These are phyloP conservation scores for Diophrys appendiculata DNA, from an alignment of 73 alveolate species.

Conservation along the genomic window DNA sequence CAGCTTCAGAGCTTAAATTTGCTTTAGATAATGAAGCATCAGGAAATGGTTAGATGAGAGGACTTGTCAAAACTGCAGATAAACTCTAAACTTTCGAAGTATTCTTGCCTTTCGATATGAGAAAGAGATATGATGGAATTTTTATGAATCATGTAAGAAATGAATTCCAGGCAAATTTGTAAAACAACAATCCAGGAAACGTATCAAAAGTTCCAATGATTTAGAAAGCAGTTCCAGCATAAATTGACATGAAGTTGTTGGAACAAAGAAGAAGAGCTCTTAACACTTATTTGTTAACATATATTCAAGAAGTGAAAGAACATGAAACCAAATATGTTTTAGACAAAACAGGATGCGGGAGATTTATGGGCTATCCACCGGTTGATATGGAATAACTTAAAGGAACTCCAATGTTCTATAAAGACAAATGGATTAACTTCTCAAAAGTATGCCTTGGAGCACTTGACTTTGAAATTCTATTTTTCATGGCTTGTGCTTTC, in stretches of 20 bases:
- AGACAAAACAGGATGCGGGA: neutral
- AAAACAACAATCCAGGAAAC: neutral
- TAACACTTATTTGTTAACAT: constrained; percentile 13
- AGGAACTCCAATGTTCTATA: constrained; percentile 26
- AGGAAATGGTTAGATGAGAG: constrained; percentile 81
- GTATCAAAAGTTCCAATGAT: constrained; percentile 14
- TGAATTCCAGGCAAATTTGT: neutral
- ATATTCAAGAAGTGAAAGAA: constrained; percentile 23
- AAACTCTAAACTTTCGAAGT: constrained; percentile 88
- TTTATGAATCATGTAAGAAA: constrained; percentile 1
- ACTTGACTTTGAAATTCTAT: constrained; percentile 42
- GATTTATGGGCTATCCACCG: constrained; percentile 23
- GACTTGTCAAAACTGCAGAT: constrained; percentile 73
- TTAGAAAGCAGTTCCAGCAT: constrained; percentile 35
- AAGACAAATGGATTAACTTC: constrained; percentile 36
- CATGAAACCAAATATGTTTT: constrained; percentile 15
- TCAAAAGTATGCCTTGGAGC: constrained; percentile 21
- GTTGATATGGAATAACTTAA: constrained; percentile 3
- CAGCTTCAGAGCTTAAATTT: constrained; percentile 66
- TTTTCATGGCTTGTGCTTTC: constrained; percentile 13
- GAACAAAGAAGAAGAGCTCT: constrained; percentile 26
- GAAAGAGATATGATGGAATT: constrained; percentile 19
- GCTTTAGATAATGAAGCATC: constrained; percentile 86
- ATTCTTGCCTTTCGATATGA: constrained; percentile 64
- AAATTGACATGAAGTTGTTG: constrained; percentile 8